These are phyloP conservation scores for Pulveroboletus frians DNA, from an alignment of 768 basidiomycete genomes.

Conservation along the genomic window DNA sequence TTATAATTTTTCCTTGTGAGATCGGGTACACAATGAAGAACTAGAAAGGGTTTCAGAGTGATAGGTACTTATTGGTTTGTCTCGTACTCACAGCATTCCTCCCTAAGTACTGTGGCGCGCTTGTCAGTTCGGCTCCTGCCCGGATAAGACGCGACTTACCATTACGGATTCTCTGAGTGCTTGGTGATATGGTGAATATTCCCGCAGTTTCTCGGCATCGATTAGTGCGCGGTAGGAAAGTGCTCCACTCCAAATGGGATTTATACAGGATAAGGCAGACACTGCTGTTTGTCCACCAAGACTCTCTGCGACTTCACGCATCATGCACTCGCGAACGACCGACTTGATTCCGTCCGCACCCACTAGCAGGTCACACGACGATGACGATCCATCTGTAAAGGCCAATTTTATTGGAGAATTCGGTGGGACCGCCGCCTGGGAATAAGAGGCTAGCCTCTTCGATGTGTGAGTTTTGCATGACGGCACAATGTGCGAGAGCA, in stretches of 20 bases:
- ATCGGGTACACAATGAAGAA: slow-evolving; percentile 61
- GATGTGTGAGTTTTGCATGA: slow-evolving; percentile 44
- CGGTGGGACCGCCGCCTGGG: slow-evolving; percentile 36
- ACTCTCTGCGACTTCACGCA: slow-evolving; percentile 29
- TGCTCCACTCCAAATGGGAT: slow-evolving; percentile 56
- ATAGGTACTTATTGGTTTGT: not conserved
- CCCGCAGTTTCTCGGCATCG: slow-evolving; percentile 42
- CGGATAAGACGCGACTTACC: slow-evolving; percentile 30
- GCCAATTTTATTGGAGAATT: slow-evolving; percentile 37
- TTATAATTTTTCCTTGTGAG: slow-evolving; percentile 51
- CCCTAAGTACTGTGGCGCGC: slow-evolving; percentile 48
- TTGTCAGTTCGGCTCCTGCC: not conserved
- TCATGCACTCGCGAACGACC: slow-evolving; percentile 36
- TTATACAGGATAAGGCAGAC: slow-evolving; percentile 38
- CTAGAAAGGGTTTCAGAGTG: slow-evolving; percentile 31
- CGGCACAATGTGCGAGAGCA: slow-evolving; percentile 46
- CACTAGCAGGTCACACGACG: slow-evolving; percentile 59
- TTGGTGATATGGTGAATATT: slow-evolving; percentile 42
- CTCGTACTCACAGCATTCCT: slow-evolving; percentile 37
- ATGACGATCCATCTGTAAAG: slow-evolving; percentile 58
- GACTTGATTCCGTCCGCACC: slow-evolving; percentile 71
- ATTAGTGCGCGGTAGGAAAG: slow-evolving; percentile 59
- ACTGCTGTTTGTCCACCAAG: slow-evolving; percentile 37
- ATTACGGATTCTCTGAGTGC: slow-evolving; percentile 43
- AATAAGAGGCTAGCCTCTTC: slow-evolving; percentile 58